These are phyloP conservation scores for Spathaspora girioi DNA, from an alignment of 805 yeast genomes.

Conservation along the genomic window DNA sequence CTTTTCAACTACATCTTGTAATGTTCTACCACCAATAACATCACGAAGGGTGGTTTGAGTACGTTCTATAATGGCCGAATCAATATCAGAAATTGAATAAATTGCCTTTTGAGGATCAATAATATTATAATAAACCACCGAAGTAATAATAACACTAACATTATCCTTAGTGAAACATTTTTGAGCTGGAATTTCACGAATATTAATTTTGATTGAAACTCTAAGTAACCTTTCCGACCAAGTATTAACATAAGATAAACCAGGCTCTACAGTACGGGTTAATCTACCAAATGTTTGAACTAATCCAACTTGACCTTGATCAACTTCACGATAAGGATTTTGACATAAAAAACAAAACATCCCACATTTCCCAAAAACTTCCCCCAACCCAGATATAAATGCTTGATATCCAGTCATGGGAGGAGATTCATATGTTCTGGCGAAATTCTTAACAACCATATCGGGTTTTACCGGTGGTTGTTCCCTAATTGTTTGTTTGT, in stretches of 20 bases:
- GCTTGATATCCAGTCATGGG: constrained; percentile 38
- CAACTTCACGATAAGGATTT: constrained; percentile 57
- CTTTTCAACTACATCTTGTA: constrained; percentile 72
- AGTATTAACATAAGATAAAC: constrained; percentile 61
- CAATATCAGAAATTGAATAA: constrained; percentile 53
- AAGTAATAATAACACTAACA: constrained; percentile 57
- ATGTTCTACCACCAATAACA: constrained; percentile 60
- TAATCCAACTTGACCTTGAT: constrained; percentile 68
- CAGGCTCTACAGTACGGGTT: constrained; percentile 65
- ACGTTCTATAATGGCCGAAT: constrained; percentile 56
- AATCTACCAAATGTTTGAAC: constrained; percentile 65
- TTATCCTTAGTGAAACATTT: constrained; percentile 70
- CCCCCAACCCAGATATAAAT: constrained; percentile 40
- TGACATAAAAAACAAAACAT: constrained; percentile 53
- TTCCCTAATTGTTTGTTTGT: constrained; percentile 10
- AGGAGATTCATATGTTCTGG: constrained; percentile 38
- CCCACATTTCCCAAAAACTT: constrained; percentile 49
- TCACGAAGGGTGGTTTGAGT: constrained; percentile 73
- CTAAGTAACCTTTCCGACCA: constrained; percentile 52
- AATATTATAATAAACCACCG: constrained; percentile 65
- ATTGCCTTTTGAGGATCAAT: constrained; percentile 65
- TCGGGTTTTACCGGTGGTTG: constrained; percentile 34
- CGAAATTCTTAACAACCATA: constrained; percentile 40
- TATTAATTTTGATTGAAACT: constrained; percentile 55
- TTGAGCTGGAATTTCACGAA: constrained; percentile 64